Percentiles rank a stretch among this genome's conserved stretches.
phyloP scores from a whole-genome alignment of 139 green algal species.

The Parachlorella kessleri region DNA sequence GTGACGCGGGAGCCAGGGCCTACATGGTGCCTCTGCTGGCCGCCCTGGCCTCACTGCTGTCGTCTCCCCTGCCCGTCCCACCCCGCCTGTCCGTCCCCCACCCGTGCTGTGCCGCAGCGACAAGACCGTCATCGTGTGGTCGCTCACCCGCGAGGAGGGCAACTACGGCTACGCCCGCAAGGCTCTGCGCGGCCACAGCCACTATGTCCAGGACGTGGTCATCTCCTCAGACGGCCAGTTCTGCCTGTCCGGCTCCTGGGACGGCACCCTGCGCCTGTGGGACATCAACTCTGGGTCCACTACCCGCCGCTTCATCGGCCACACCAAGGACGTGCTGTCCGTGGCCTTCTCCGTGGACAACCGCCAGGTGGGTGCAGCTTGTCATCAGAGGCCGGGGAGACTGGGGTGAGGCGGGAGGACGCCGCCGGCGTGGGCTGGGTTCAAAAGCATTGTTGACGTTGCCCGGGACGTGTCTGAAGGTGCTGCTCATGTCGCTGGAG shows the following conservation, averaged over 20 bases:
- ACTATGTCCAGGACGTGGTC: constrained; percentile 98
- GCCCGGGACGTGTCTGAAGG: no score
- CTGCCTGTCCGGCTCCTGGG: constrained; percentile 97
- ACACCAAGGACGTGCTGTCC: constrained; percentile 99
- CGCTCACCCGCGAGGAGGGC: constrained; percentile 78
- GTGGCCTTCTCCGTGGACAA: constrained; percentile 99
- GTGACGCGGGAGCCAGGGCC: no score
- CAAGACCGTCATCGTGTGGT: constrained; percentile 98
- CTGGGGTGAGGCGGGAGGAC: no score
- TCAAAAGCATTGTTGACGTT: no score
- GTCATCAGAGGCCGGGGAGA: no score
- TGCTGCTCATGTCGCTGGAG: no score
- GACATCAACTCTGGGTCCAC: constrained; percentile 97
- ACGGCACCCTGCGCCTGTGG: constrained; percentile 98
- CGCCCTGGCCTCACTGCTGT: no score
- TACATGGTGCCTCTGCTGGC: no score
- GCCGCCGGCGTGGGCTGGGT: no score
- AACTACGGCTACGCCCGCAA: constrained; percentile 83
- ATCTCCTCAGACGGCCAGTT: constrained; percentile 99
- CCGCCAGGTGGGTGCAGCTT: constrained; percentile 81
- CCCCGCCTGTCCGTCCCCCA: no score
- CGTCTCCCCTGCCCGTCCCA: no score
- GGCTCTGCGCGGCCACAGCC: constrained; percentile 88
- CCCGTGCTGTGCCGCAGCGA: constrained; percentile 69
- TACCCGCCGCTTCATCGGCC: constrained; percentile 97